Conservation (phyloP, 1,284 basidiomycete species). For the Paramarasmius palmivorus region DNA sequence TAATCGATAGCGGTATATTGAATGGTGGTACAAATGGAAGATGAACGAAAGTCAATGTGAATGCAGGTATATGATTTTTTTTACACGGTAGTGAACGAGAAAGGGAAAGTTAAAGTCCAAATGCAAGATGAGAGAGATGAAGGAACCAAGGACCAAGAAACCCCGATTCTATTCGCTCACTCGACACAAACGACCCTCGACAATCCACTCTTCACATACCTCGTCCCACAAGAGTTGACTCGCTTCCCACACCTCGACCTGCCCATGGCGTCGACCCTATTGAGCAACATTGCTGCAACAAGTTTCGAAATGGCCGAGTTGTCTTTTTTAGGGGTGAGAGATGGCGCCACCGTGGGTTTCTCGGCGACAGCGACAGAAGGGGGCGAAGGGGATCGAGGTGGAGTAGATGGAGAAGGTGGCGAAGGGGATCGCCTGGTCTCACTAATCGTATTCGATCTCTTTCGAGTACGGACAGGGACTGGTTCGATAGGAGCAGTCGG, state of each 20-base stretch:
- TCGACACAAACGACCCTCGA: constrained; percentile 13
- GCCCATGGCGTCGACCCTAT: constrained; percentile 10
- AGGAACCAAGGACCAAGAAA: background rate
- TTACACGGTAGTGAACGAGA: no score
- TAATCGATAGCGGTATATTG: background rate
- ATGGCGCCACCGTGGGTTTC: no score
- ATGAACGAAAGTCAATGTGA: background rate
- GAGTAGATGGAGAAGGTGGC: background rate
- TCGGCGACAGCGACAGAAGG: constrained; percentile 1
- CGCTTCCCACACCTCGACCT: constrained; percentile 8
- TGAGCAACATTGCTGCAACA: constrained; percentile 14
- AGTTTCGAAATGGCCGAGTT: constrained; percentile 9
- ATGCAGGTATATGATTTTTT: background rate
- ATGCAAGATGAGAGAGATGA: background rate
- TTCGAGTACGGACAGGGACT: background rate
- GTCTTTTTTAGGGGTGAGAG: background rate
- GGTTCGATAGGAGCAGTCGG: background rate
- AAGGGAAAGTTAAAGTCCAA: background rate
- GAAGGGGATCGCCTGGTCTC: background rate
- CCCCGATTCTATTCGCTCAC: background rate
- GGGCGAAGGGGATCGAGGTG: background rate
- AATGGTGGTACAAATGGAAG: background rate
- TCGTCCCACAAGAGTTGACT: background rate
- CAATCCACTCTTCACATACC: constrained; percentile 13
- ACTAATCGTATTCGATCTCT: constrained; percentile 1